Percentiles rank a stretch among this genome's conserved stretches.
Conservation (phyloP, 1,284 basidiomycete species). For the Ceratobasidium sp. region DNA sequence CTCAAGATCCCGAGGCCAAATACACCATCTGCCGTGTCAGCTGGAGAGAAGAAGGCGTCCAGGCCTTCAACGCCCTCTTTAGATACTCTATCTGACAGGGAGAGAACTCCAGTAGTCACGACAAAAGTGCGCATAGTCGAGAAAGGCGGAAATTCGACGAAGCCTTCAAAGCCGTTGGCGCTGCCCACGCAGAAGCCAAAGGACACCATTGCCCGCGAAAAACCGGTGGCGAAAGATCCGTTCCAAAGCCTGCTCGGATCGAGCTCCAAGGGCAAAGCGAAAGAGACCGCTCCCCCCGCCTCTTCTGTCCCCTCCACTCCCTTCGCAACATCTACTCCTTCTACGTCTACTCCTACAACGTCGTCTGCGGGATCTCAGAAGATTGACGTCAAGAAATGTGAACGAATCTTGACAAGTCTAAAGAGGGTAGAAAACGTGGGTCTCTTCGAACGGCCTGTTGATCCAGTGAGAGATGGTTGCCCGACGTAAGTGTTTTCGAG, state of each 20-base stretch:
- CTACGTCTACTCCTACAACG: constrained; percentile 35
- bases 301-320: too few species aligned
- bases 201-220: constrained; percentile 21
- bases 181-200: constrained; percentile 11
- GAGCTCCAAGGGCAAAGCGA: constrained; percentile 43
- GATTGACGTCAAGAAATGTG: constrained; percentile 60
- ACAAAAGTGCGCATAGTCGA: constrained; percentile 35
- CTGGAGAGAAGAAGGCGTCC: constrained; percentile 43
- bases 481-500: constrained; percentile 75
- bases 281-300: constrained; percentile 43
- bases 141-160: background rate
- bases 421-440: constrained; percentile 75
- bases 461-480: constrained; percentile 84
- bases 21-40: constrained; percentile 17
- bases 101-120: constrained; percentile 41
- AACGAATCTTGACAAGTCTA: constrained; percentile 59
- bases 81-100: constrained; percentile 24
- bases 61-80: constrained; percentile 41
- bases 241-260: constrained; percentile 23
- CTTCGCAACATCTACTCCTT: too few species aligned
- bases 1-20: constrained; percentile 42
- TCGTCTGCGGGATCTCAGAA: constrained; percentile 56
- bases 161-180: constrained; percentile 7
- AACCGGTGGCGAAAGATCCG: constrained; percentile 35
- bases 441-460: constrained; percentile 89